Base-by-base conservation (phyloP, 2,329 filamentous ascomycete genomes). In the Fusarium newnesense region DNA sequence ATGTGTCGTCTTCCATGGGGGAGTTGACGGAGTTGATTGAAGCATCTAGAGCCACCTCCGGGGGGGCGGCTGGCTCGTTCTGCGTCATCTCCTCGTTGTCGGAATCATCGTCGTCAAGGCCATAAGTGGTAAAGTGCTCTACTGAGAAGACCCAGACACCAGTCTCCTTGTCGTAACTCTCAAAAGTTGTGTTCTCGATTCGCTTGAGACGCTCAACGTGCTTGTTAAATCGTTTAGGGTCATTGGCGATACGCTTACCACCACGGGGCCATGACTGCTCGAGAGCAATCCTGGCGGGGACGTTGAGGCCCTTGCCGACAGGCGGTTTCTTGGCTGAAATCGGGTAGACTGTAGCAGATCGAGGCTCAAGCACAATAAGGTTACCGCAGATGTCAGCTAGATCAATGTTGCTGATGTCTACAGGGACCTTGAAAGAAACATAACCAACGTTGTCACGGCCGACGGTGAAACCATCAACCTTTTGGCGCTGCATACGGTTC, bases 121-220 rank as follows among this genome's bases (percentile, higher is more conserved):
- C 95, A 79, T 99, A 99, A 3, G 95, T 97, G 3, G 96, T 98
- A 81, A 97, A 99, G 82, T 99, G 96, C 78, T 96, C 91, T n/a
- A 99, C 96, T 15, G 87, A 91, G 84, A 99, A 99, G 19, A 90
- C 89, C 97, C 97, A 99, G 52, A 93, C 89, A 59, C 96, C 96
- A 59, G 91, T 95, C 4, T 94, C 87, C 64, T 87, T 86, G 72
- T 97, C 89, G 81, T 98, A 99, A 77, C 88, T 87, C 76, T 95
- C 87, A 77, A 97, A 98, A 8, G 90, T 90, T 1, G 96, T 98
- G 80, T 94, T 92, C 13, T 86, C 85, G 42, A 98, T 94, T 66
- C 89, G 90, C 85, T 91, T 93, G 30, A 99, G 89, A 60, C 94
- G 92, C 69, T 92, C 90, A 63, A 98, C 84, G 81, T 99, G 96